These are phyloP conservation scores for Diaporthe citri DNA, from an alignment of 2,329 filamentous ascomycete species.

Conservation along the genomic window DNA sequence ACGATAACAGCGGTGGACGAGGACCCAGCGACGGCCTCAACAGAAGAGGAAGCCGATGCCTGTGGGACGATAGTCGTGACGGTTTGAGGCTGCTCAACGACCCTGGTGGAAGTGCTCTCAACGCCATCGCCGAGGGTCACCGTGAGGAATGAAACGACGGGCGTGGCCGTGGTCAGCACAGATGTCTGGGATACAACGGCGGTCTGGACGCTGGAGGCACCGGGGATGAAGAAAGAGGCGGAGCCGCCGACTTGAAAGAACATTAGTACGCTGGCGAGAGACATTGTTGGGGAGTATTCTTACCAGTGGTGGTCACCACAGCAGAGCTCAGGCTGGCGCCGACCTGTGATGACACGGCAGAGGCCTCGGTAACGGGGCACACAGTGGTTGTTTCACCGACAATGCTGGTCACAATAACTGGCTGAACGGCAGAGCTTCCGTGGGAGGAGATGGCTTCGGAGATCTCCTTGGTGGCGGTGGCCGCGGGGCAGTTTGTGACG, in stretches of 20 bases:
- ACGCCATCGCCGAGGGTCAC: conserved; percentile 2
- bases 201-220: conserved; percentile 20
- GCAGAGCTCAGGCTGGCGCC: conserved; percentile 40
- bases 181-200: neutral
- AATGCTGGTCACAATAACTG: conserved; percentile 44
- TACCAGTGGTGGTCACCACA: conserved; percentile 36
- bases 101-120: conserved; percentile 21
- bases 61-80: neutral
- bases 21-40: conserved; percentile 10
- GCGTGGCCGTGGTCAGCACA: neutral
- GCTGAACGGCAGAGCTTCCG: conserved; percentile 41
- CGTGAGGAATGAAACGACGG: conserved; percentile 10
- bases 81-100: conserved; percentile 11
- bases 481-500: conserved; percentile 48
- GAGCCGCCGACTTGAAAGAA: conserved; percentile 24
- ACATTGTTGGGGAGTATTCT: neutral
- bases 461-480: conserved; percentile 31
- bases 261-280: neutral
- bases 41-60: conserved; percentile 17
- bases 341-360: conserved; percentile 31
- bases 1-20: conserved; percentile 25
- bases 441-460: conserved; percentile 35
- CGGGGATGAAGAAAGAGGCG: conserved; percentile 37
- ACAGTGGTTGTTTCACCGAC: conserved; percentile 45
- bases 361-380: conserved; percentile 43